Conservation (phyloP, 2,329 filamentous ascomycete genomes). For the Calonectria crousiana region DNA sequence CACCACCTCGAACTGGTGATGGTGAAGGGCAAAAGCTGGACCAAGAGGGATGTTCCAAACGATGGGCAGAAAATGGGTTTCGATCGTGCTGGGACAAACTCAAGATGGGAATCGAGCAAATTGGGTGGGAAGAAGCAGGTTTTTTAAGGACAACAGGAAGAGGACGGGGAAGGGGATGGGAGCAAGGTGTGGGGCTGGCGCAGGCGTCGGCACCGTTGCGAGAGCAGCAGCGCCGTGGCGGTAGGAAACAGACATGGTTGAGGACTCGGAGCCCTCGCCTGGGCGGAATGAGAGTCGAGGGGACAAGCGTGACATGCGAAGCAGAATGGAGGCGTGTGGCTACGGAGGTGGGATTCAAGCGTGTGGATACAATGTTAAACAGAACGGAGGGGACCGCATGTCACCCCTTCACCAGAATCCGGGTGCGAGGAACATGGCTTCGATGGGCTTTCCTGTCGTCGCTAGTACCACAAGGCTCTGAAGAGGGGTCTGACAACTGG, state of each 20-base stretch:
- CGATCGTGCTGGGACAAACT: not conserved
- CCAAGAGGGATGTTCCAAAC: not conserved
- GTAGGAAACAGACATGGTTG: not conserved
- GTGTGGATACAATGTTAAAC: too few relatives aligned
- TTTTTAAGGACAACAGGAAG: not conserved
- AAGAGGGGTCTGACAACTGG: not conserved
- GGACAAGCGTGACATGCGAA: not conserved
- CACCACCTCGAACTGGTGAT: conserved; percentile 4
- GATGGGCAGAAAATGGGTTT: not conserved
- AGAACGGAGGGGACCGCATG: not conserved
- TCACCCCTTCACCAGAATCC: not conserved
- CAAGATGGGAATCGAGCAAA: not conserved
- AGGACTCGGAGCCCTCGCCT: not conserved
- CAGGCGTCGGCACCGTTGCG: not conserved
- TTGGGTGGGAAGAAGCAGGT: conserved; percentile 9
- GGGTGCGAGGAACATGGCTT: not conserved
- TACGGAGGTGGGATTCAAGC: not conserved
- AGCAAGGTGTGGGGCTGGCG: not conserved
- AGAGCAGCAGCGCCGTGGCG: not conserved
- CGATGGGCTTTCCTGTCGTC: not conserved
- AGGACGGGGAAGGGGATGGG: not conserved
- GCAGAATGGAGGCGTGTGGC: not conserved
- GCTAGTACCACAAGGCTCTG: not conserved
- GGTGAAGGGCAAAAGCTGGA: not conserved
- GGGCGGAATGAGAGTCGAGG: not conserved